A percentile compares a stretch with the other conserved stretches of the same genome.
Evolutionary conservation across 805 yeast genomes (phyloP).

Genomic region (Saccharomyces paradoxus): DNA sequence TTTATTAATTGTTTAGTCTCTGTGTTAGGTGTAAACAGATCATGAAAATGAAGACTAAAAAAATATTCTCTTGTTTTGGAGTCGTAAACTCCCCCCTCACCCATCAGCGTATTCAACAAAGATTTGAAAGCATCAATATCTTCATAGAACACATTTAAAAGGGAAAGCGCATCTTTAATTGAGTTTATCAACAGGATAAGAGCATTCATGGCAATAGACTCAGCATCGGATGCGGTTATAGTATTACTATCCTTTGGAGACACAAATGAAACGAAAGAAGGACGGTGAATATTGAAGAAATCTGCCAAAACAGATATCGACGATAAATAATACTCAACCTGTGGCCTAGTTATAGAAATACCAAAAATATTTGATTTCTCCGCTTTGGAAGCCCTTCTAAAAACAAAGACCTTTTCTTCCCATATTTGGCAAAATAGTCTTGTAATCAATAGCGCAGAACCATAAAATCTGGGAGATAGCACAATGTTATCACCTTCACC

Average conservation of each 20-base stretch:
- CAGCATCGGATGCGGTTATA: constrained; percentile 73
- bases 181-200: constrained; percentile 62
- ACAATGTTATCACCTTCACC: constrained; percentile 63
- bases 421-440: constrained; percentile 69
- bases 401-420: constrained; percentile 55
- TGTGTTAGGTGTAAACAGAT: constrained; percentile 60
- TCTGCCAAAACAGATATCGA: constrained; percentile 58
- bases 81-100: constrained; percentile 58
- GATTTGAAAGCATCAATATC: constrained; percentile 37
- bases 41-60: constrained; percentile 57
- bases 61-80: constrained; percentile 57
- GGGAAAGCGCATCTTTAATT: constrained; percentile 81
- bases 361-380: constrained; percentile 11
- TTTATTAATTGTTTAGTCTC: constrained; percentile 50
- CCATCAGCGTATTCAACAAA: constrained; percentile 40
- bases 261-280: constrained; percentile 18
- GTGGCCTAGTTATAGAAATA: constrained; percentile 24
- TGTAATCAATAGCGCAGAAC: constrained; percentile 65
- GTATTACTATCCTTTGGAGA: constrained; percentile 33
- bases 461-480: constrained; percentile 82
- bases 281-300: constrained; percentile 55
- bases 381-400: constrained; percentile 21
- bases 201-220: constrained; percentile 75
- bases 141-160: constrained; percentile 69
- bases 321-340: constrained; percentile 58